Evolutionary conservation across 2,329 filamentous ascomycete species (phyloP).

Genomic region (Waltergamsia citrina): DNA sequence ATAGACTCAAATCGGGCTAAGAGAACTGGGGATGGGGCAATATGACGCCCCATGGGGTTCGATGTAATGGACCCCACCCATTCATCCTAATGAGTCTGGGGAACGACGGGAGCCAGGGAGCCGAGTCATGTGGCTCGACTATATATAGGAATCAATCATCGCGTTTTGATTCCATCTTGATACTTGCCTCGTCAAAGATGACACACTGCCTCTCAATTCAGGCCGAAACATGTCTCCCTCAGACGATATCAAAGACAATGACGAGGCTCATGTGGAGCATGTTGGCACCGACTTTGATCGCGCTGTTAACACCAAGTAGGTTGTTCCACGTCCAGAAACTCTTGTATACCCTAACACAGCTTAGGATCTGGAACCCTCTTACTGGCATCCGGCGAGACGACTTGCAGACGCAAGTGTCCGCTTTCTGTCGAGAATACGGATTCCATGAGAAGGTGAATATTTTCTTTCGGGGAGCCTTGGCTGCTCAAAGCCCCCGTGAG

Average conservation of each 20-base stretch:
- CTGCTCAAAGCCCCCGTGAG: slow-evolving; percentile 12
- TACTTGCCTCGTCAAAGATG: too few species aligned
- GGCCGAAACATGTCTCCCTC: background rate
- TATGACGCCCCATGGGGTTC: too few species aligned
- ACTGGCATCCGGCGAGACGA: background rate
- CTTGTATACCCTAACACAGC: background rate
- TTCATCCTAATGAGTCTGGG: too few species aligned
- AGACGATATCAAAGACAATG: background rate
- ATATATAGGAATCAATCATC: too few species aligned
- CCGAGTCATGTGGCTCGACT: too few species aligned
- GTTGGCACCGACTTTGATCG: background rate
- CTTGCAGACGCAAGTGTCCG: slow-evolving; percentile 8
- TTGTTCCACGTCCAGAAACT: background rate
- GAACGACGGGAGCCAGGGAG: too few species aligned
- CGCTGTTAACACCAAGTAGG: background rate
- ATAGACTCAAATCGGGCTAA: too few species aligned
- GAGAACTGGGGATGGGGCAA: too few species aligned
- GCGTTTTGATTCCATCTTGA: too few species aligned
- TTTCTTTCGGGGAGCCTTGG: slow-evolving; percentile 17
- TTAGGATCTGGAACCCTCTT: background rate
- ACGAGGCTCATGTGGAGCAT: background rate
- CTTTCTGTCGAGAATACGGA: slow-evolving; percentile 15
- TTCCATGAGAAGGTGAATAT: slow-evolving; percentile 14
- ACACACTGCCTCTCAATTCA: too few species aligned
- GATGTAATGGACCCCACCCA: too few species aligned